Evolutionary conservation across 345 rosid genomes (phyloP).

Genomic region (Psidium guajava): DNA sequence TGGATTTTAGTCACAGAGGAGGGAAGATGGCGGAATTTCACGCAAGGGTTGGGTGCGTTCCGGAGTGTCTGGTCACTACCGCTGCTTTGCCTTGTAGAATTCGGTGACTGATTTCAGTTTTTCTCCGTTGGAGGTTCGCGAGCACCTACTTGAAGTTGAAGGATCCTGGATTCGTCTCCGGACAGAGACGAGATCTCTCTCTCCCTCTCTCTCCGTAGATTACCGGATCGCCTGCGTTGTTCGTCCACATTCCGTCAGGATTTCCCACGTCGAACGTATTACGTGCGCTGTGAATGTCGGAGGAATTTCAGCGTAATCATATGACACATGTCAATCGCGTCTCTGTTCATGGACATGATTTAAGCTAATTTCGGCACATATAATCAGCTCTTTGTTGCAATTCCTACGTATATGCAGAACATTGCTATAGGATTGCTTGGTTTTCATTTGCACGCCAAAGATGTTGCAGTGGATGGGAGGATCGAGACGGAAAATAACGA

Average conservation of each 20-base stretch:
- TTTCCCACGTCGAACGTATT: neutral
- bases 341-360: neutral
- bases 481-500: constrained; percentile 65
- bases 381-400: neutral
- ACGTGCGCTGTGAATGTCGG: neutral
- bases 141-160: neutral
- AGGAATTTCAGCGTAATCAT: neutral
- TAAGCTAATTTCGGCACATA: neutral
- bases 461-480: constrained; percentile 99
- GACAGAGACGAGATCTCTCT: neutral
- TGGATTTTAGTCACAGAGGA: neutral
- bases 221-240: neutral
- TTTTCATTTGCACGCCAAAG: neutral
- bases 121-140: neutral
- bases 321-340: neutral
- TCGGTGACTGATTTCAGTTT: neutral
- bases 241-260: neutral
- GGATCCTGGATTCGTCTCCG: neutral
- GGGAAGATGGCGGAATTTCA: neutral
- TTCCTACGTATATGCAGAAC: neutral
- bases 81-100: neutral
- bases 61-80: neutral
- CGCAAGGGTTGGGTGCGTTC: neutral
- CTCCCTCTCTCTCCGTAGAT: neutral
- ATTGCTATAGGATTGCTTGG: neutral